Evolutionary conservation across 257 asterid genomes (phyloP).

Genomic region (Plectranthus barbatus): DNA sequence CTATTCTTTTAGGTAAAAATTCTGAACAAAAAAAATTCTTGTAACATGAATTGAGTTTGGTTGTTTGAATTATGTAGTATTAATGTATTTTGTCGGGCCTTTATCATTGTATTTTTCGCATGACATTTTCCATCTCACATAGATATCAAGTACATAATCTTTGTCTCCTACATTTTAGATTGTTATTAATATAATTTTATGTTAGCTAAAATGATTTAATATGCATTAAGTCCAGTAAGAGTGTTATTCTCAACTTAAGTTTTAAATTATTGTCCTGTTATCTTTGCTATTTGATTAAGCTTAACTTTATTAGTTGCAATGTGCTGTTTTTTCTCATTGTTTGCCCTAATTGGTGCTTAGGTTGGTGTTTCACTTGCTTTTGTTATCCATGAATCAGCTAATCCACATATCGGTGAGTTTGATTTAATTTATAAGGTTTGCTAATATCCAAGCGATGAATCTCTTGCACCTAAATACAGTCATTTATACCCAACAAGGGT

Average conservation of each 20-base stretch:
- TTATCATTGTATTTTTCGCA: background rate
- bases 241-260: background rate
- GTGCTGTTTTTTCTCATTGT: constrained; percentile 7
- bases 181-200: too few relatives aligned
- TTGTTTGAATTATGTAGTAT: too few relatives aligned
- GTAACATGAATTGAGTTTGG: background rate
- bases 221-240: background rate
- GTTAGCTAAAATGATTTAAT: background rate
- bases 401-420: constrained; percentile 88
- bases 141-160: background rate
- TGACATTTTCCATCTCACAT: background rate
- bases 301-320: background rate
- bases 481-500: too few relatives aligned
- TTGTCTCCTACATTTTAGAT: background rate
- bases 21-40: background rate
- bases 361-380: constrained; percentile 98
- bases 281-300: background rate
- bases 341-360: constrained; percentile 31
- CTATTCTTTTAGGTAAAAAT: background rate
- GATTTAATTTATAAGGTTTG: background rate
- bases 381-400: constrained; percentile 99
- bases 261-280: background rate
- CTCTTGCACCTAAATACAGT: background rate
- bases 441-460: background rate
- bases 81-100: too few relatives aligned